A percentile compares a stretch with the other conserved stretches of the same genome.
phyloP scores from a whole-genome alignment of 495 filamentous ascomycete species.

The Copromyces sp. region DNA sequence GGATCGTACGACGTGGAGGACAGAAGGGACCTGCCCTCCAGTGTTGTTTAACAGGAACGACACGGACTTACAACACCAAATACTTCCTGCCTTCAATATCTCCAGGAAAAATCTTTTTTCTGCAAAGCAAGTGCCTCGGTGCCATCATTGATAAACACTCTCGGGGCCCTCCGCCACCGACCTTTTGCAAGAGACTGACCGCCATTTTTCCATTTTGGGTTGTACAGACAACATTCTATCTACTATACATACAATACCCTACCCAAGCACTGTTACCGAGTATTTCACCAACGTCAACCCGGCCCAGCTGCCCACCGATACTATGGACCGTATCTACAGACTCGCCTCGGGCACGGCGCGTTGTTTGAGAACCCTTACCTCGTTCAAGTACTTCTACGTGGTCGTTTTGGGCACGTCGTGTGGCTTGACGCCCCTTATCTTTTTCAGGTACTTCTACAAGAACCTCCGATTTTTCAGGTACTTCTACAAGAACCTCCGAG shows the following conservation, averaged over 20 bases:
- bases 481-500: not conserved
- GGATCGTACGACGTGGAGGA: not conserved
- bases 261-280: not conserved
- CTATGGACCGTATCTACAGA: not conserved
- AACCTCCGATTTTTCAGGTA: not conserved
- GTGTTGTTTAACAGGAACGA: not conserved
- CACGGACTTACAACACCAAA: not conserved
- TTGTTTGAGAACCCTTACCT: no score
- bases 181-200: not conserved
- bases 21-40: not conserved
- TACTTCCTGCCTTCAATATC: not conserved
- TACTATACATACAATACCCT: not conserved
- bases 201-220: not conserved
- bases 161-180: not conserved
- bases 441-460: no score
- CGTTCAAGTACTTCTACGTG: no score
- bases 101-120: no score
- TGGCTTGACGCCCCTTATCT: no score
- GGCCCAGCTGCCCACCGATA: not conserved
- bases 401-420: no score
- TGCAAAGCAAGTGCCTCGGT: not conserved
- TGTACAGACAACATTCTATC: not conserved
- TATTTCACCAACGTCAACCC: not conserved
- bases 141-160: no score
- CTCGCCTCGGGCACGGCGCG: no score